phyloP scores from a whole-genome alignment of 257 asterid genomes.

The Rehmannia glutinosa region DNA sequence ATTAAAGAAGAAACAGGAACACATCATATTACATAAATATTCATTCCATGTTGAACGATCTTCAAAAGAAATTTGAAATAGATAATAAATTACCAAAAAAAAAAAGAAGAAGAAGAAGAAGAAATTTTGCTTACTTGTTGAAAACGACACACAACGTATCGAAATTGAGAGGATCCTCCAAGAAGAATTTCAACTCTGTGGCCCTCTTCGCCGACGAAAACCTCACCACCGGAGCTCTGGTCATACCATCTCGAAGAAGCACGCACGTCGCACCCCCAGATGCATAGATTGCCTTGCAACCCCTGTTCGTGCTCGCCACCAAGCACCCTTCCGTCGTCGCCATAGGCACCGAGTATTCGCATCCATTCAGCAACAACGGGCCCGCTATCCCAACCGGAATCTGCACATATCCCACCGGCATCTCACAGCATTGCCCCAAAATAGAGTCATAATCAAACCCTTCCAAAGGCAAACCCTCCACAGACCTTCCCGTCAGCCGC shows the following conservation, averaged over 20 bases:
- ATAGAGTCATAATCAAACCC: slow-evolving; percentile 81
- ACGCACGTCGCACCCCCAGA: slow-evolving; percentile 82
- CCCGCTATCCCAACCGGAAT: slow-evolving; percentile 93
- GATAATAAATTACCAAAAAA: no score
- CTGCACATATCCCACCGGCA: slow-evolving; percentile 91
- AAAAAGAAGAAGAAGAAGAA: background rate
- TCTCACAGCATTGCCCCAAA: slow-evolving; percentile 93
- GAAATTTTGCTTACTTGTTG: slow-evolving; percentile 48
- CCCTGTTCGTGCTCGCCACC: slow-evolving; percentile 90
- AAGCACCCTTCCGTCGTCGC: slow-evolving; percentile 97
- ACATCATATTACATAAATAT: no score
- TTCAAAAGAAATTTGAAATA: no score
- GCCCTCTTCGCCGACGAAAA: slow-evolving; percentile 78
- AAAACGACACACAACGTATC: slow-evolving; percentile 62
- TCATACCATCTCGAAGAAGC: slow-evolving; percentile 81
- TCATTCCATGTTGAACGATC: background rate
- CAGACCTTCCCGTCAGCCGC: slow-evolving; percentile 60
- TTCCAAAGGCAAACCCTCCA: slow-evolving; percentile 70
- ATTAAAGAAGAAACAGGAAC: no score
- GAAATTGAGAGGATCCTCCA: slow-evolving; percentile 84
- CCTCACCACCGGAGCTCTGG: slow-evolving; percentile 95
- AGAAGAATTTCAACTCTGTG: slow-evolving; percentile 68
- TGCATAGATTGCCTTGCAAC: slow-evolving; percentile 81
- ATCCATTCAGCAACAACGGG: slow-evolving; percentile 71
- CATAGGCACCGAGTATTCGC: slow-evolving; percentile 81